These are phyloP conservation scores for Favolaschia claudopus DNA, from an alignment of 768 basidiomycete species.

Conservation along the genomic window DNA sequence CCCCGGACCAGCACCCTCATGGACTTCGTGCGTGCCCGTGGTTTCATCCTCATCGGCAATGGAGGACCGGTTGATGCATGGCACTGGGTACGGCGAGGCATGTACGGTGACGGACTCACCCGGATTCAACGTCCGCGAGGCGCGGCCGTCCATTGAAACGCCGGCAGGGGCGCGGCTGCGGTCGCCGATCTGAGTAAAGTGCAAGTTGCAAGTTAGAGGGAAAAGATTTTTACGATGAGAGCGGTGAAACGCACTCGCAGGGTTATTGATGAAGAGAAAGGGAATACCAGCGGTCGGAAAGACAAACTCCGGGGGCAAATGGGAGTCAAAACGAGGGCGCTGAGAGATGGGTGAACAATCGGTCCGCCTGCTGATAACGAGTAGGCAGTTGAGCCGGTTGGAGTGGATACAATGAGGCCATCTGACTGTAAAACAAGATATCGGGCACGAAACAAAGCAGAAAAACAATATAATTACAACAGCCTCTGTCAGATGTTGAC, in stretches of 20 bases:
- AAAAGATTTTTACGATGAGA: neutral
- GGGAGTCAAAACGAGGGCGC: conserved; percentile 92
- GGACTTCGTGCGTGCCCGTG: conserved; percentile 50
- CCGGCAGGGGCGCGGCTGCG: conserved; percentile 87
- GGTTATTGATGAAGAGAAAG: conserved; percentile 78
- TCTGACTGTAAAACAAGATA: conserved; percentile 68
- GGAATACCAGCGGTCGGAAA: conserved; percentile 92
- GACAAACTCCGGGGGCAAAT: conserved; percentile 93
- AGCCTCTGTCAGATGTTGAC: conserved; percentile 94
- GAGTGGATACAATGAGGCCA: conserved; percentile 92
- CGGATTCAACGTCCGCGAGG: conserved; percentile 80
- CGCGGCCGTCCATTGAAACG: conserved; percentile 93
- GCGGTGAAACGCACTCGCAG: conserved; percentile 60
- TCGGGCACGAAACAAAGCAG: conserved; percentile 11
- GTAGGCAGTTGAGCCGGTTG: conserved; percentile 96
- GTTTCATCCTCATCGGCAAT: conserved; percentile 61
- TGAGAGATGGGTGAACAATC: conserved; percentile 92
- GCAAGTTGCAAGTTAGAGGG: conserved; percentile 1
- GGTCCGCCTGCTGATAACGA: conserved; percentile 95
- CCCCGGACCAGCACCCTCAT: conserved; percentile 76
- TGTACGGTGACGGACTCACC: conserved; percentile 88
- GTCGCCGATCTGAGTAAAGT: conserved; percentile 72
- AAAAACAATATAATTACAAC: conserved; percentile 68
- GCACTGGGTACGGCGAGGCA: conserved; percentile 88
- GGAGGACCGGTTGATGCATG: conserved; percentile 89